These are phyloP conservation scores for Heritiera fomes DNA, from an alignment of 345 rosid genomes.

Conservation along the genomic window DNA sequence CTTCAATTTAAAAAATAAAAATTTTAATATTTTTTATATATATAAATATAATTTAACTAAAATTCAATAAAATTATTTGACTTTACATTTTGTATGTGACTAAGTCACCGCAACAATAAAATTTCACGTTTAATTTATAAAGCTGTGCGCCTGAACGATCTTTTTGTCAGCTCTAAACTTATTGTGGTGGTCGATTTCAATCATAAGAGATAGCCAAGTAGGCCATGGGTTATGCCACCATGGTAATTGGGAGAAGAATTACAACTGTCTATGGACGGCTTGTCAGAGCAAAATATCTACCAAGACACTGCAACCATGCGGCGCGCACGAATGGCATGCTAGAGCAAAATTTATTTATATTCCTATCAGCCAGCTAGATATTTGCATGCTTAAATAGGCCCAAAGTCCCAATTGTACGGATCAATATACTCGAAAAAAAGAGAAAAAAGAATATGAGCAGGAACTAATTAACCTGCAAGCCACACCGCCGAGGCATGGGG, in stretches of 20 bases:
- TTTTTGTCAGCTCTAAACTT: background rate
- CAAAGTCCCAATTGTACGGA: background rate
- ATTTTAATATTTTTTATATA: too few relatives aligned
- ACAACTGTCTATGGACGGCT: background rate
- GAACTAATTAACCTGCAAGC: slow-evolving; percentile 43
- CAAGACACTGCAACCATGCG: background rate
- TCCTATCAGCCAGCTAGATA: background rate
- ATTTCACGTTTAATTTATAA: background rate
- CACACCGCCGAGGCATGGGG: slow-evolving; percentile 46
- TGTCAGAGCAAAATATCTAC: background rate
- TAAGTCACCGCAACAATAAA: background rate
- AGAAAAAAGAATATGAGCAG: background rate
- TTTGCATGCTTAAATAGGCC: background rate
- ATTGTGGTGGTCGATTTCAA: background rate
- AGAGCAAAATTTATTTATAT: background rate
- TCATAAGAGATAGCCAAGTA: background rate
- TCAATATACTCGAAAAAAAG: background rate
- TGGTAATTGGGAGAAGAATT: background rate
- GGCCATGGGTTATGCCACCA: background rate
- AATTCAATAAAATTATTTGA: too few relatives aligned
- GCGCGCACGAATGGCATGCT: background rate
- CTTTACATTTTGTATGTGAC: too few relatives aligned
- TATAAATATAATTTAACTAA: too few relatives aligned
- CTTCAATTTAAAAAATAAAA: too few relatives aligned
- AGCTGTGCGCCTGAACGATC: background rate